phyloP scores from a whole-genome alignment of 73 alveolate genomes.

The Urostyla sp. region DNA sequence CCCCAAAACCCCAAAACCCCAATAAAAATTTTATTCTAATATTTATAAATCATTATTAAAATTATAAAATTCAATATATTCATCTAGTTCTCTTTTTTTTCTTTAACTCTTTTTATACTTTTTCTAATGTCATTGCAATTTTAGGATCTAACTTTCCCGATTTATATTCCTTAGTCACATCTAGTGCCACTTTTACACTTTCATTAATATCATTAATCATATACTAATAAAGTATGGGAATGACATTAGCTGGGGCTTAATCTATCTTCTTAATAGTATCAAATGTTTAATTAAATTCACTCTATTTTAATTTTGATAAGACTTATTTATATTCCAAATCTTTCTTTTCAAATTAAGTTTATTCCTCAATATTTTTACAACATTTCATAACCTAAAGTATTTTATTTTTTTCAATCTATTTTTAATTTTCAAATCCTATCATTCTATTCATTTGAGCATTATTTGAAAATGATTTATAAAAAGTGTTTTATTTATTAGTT shows the following conservation, averaged over 20 bases:
- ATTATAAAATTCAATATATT: no score
- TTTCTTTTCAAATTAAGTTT: neutral
- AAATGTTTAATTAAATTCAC: neutral
- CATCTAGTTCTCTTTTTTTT: no score
- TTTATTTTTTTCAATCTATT: neutral
- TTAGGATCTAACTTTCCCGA: constrained; percentile 50
- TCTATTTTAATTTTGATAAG: neutral
- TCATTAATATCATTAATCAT: constrained; percentile 5
- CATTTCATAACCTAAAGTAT: neutral
- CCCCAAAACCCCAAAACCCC: no score
- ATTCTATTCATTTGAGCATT: no score
- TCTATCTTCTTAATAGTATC: constrained; percentile 19
- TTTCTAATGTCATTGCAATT: no score
- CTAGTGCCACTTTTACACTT: constrained; percentile 5
- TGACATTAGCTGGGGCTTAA: constrained; percentile 9
- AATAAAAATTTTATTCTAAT: no score
- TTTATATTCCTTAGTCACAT: constrained; percentile 9
- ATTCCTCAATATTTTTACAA: constrained; percentile 3
- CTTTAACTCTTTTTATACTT: no score
- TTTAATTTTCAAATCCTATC: no score
- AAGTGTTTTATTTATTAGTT: no score
- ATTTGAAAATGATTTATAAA: no score
- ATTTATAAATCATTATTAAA: no score
- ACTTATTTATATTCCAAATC: constrained; percentile 36
- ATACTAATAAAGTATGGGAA: constrained; percentile 34